Conservation (phyloP, 805 yeast species). For the Pichia kluyveri region DNA sequence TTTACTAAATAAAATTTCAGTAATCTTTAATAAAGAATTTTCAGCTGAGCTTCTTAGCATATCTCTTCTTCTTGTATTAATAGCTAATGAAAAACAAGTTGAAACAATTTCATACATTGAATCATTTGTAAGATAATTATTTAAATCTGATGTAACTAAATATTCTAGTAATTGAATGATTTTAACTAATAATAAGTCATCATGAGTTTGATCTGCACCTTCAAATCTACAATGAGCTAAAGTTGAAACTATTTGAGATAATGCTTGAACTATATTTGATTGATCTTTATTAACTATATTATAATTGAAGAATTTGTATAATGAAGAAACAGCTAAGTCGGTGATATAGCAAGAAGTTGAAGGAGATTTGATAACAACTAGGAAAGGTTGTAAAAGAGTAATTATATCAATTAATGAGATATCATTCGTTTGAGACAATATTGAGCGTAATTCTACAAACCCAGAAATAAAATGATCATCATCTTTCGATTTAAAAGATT, state of each 20-base stretch:
- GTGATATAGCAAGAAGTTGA: slow-evolving; percentile 84
- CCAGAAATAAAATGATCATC: slow-evolving; percentile 61
- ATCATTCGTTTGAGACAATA: slow-evolving; percentile 46
- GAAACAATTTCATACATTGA: slow-evolving; percentile 83
- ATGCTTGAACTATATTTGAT: slow-evolving; percentile 43
- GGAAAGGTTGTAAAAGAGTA: slow-evolving; percentile 78
- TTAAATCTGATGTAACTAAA: slow-evolving; percentile 55
- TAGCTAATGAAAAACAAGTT: slow-evolving; percentile 84
- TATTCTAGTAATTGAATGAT: slow-evolving; percentile 68
- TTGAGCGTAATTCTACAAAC: slow-evolving; percentile 68
- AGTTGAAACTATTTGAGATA: slow-evolving; percentile 62
- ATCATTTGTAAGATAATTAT: slow-evolving; percentile 66
- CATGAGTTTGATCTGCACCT: slow-evolving; percentile 86
- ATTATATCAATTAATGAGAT: slow-evolving; percentile 56
- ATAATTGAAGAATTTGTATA: slow-evolving; percentile 65
- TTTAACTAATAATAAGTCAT: slow-evolving; percentile 82
- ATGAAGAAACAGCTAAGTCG: slow-evolving; percentile 64
- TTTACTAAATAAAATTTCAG: slow-evolving; percentile 57
- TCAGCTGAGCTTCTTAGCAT: slow-evolving; percentile 86
- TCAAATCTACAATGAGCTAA: slow-evolving; percentile 93
- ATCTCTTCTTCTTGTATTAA: slow-evolving; percentile 86
- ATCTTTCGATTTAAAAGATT: slow-evolving; percentile 20
- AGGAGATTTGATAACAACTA: slow-evolving; percentile 74
- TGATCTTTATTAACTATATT: slow-evolving; percentile 52
- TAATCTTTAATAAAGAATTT: slow-evolving; percentile 61